Conservation (phyloP, 192 early-diverging fungal species). For the Linnemannia schmuckeri region DNA sequence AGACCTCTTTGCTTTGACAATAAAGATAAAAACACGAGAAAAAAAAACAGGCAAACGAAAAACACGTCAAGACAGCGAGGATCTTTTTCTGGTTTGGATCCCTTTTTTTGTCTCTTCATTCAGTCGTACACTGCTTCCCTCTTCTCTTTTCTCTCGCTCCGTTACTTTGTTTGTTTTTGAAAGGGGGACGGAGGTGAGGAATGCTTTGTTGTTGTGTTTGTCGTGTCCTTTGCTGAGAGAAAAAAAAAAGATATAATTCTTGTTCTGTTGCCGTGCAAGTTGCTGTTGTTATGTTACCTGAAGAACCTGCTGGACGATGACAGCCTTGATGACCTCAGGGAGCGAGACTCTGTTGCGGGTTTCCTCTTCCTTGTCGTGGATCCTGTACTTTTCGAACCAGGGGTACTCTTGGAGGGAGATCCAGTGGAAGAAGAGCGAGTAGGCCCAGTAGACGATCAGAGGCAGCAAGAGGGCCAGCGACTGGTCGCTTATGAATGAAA, state of each 20-base stretch:
- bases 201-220: background rate
- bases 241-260: slow-evolving; percentile 1
- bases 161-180: background rate
- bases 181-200: background rate
- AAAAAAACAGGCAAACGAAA: background rate
- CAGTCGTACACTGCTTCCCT: background rate
- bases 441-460: slow-evolving; percentile 76
- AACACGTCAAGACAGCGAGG: background rate
- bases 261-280: background rate
- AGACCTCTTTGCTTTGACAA: background rate
- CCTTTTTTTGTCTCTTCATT: background rate
- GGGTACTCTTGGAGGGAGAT: slow-evolving; percentile 70
- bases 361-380: slow-evolving; percentile 69
- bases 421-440: slow-evolving; percentile 75
- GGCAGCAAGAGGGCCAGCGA: slow-evolving; percentile 67
- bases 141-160: background rate
- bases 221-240: background rate
- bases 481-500: slow-evolving; percentile 65
- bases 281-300: slow-evolving; percentile 59
- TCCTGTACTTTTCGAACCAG: slow-evolving; percentile 77
- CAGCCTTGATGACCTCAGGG: slow-evolving; percentile 70
- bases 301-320: slow-evolving; percentile 77
- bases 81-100: background rate
- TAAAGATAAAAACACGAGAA: background rate
- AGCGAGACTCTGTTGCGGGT: slow-evolving; percentile 76